Evolutionary conservation across 1,139 yeast species (phyloP), one percentile per base, ranked within the genome.

Genomic region (Saccharomyces hybrid): DNA sequence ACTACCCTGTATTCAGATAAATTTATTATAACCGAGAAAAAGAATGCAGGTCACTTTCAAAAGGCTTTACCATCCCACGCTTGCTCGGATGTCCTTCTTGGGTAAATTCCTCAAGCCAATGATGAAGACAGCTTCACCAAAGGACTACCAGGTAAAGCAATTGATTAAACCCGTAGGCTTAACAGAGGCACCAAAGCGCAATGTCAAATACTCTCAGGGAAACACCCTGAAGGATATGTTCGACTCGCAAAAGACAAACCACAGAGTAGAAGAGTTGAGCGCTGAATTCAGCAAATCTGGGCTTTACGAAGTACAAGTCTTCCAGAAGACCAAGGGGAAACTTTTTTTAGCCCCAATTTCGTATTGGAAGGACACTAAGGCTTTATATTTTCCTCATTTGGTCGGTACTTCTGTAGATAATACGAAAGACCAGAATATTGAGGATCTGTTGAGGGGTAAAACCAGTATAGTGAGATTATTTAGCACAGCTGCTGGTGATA

Each of bases 371-470:
- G 73, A 76, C 8, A 95, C 87, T n/a, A 85, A 81, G 64, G 78
- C 98, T 0, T 74, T 83, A 54, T 93, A 81, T 67, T 88, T 93
- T 73, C 96, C 98, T n/a, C 90, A 90, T 65, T 76, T 93, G 57
- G 70, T 73, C 31, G 95, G 88, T 0, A 77, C 76, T 27, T 78
- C 85, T 1, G 68, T 93, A 48, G 73, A 73, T 4, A 72, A 76
- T 24, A 42, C 49, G 1, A 69, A 72, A n/a, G 68, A 72, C 29
- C 71, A 75, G 31, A 65, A 76, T 16, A 68, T 78, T 50, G 81
- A 79, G 57, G 64, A 62, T 34, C 47, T 28, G 12, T 49, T 69
- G 54, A 60, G 53, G 50, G 71, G 60, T 61, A 71, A 67, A 73
- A 54, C 64, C 2, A 67, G 66, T 38, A 60, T 70, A 19, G 59